Conservation (phyloP, 768 basidiomycete species). For the Tulasnella sp. region DNA sequence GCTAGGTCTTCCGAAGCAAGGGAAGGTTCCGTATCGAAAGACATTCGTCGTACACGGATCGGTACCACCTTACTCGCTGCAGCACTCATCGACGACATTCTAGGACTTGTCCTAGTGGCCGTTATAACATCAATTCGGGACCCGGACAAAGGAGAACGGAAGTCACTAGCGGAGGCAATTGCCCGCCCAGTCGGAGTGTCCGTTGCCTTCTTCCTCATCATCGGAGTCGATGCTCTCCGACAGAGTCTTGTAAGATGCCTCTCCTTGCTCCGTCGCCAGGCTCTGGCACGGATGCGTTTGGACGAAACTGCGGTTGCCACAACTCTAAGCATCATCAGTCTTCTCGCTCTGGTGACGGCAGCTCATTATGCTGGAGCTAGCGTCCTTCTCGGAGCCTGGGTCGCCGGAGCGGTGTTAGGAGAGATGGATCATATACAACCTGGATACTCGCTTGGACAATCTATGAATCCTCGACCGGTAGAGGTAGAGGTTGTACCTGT, state of each 20-base stretch:
- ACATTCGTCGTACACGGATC: constrained; percentile 37
- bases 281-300: background rate
- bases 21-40: constrained; percentile 16
- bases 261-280: background rate
- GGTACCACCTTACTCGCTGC: constrained; percentile 50
- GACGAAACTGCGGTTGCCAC: background rate
- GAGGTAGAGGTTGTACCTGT: background rate
- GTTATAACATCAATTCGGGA: constrained; percentile 30
- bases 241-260: background rate
- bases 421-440: constrained; percentile 20
- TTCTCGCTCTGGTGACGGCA: constrained; percentile 38
- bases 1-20: constrained; percentile 34
- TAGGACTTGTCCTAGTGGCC: constrained; percentile 47
- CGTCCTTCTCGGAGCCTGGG: constrained; percentile 50
- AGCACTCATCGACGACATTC: constrained; percentile 54
- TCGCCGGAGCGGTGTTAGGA: constrained; percentile 41
- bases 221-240: background rate
- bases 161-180: background rate
- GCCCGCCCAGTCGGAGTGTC: constrained; percentile 4
- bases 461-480: constrained; percentile 85
- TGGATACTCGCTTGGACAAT: constrained; percentile 89
- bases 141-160: background rate
- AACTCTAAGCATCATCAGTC: constrained; percentile 19
- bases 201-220: constrained; percentile 1
- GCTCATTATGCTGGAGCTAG: constrained; percentile 46